Base-by-base conservation (phyloP, 148 eudicot genomes). In the Cornus suecica region DNA sequence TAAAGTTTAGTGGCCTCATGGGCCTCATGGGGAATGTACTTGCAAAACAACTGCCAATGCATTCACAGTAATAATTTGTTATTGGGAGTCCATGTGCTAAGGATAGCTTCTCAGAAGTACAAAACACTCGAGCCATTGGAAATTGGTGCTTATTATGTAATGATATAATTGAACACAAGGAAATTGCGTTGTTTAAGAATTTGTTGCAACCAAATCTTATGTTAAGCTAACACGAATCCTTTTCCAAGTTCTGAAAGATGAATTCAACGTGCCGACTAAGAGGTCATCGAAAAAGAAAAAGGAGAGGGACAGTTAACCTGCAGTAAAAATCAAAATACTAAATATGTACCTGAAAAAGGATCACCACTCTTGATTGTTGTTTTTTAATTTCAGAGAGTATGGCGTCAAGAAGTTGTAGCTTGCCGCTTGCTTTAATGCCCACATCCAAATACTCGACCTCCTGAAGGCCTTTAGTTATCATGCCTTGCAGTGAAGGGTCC, bases 401-500 rank as follows among this genome's bases (percentile, higher is more conserved):
- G 73, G 71, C 81, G 31, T 90, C 91, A 51, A 94, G 92, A 25
- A 90, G 84, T 81, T 87, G 77, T 61, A 94, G 77, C 77, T 94
- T 94, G 71, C 95, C 98, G 68, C 98, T 92, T 66, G 87, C 97
- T 83, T 87, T 84, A 83, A 92, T 89, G 24, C 90, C 98, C 79
- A 86, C 82, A 66, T 83, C 85, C 85, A 92, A 79, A 41, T 42
- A 22, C 74, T 85, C 90, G 69, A 25, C 73, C 1, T 60, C 20
- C 13, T 86, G 80, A 69, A 80, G 87, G 61, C 42, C 76, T 70
- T 85, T 87, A 60, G 81, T 88, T 72, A 88, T 69, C 54, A 74
- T 78, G 56, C 34, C 66, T 76, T 85, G 88, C 76, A 94, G 71
- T 62, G 84, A 83, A 32, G 70, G 48, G 75, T 92, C 93, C 76